Conservation (phyloP, 192 early-diverging fungal species). For the Rhizoclosmatium sp. region DNA sequence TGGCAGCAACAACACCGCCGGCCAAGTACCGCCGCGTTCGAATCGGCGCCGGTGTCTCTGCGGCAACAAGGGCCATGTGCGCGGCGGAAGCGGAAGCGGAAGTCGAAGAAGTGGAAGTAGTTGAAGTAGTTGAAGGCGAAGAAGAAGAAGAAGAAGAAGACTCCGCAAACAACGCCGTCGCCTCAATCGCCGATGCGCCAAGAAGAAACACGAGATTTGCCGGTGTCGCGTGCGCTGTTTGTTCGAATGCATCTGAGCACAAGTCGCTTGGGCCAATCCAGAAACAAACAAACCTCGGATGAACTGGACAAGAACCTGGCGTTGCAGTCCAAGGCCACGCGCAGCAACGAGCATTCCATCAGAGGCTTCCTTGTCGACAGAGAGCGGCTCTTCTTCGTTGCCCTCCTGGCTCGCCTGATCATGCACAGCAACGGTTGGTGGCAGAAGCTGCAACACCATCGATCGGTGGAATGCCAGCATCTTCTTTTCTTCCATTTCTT, state of each 20-base stretch:
- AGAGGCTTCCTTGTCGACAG: slow-evolving; percentile 46
- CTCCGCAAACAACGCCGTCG: slow-evolving; percentile 20
- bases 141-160: too few species aligned
- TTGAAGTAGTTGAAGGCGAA: not conserved
- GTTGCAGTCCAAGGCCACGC: slow-evolving; percentile 77
- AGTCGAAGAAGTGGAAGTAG: not conserved
- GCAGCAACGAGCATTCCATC: slow-evolving; percentile 84
- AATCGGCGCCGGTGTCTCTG: slow-evolving; percentile 60
- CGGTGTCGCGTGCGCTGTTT: slow-evolving; percentile 58
- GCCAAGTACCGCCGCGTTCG: slow-evolving; percentile 14
- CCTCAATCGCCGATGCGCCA: slow-evolving; percentile 63
- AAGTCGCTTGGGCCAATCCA: not conserved
- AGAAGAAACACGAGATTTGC: slow-evolving; percentile 81
- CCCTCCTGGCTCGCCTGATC: not conserved
- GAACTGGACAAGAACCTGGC: slow-evolving; percentile 71
- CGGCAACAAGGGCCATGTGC: slow-evolving; percentile 39
- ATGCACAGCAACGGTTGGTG: not conserved
- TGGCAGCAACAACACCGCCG: slow-evolving; percentile 86
- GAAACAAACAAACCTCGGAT: slow-evolving; percentile 57
- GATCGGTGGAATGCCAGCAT: slow-evolving; percentile 42
- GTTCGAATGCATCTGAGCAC: not conserved
- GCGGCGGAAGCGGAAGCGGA: not conserved
- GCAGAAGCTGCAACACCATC: slow-evolving; percentile 48
- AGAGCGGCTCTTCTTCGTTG: not conserved
- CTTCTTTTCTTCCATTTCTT: not conserved